Base-by-base conservation (phyloP, 768 basidiomycete species). In the Lactarius trivialis region DNA sequence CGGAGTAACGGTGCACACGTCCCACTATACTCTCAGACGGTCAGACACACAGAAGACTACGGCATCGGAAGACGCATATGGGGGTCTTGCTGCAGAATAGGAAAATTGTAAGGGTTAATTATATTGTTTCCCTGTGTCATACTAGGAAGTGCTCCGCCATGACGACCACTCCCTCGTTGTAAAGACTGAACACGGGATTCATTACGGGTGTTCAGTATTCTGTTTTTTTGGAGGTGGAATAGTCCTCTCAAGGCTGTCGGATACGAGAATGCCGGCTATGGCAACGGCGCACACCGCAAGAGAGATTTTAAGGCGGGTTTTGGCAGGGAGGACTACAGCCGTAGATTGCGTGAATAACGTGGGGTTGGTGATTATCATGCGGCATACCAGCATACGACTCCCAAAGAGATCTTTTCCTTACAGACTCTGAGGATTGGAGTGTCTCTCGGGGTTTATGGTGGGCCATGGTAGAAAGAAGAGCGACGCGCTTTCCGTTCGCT, bases 301-400 rank as follows among this genome's bases (percentile, higher is more conserved):
- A 26, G 74, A 75, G 5, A 75, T 55, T 9, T 56, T 67, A 1
- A 74, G 70, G 8, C 74, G 73, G 9, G 73, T 72, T 52, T 70
- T 69, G 11, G 74, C 70, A 19, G 74, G 72, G 12, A 75, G 67
- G 8, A 69, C 74, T 75, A 36, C n/a, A n/a, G 9, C 14, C 11
- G 9, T 14, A 60, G 2, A 51, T 61, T 36, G 69, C 53, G 68
- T 61, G 28, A 61, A 61, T 61, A 12, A 39, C 45, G 55, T 30
- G 55, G 60, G 59, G 19, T n/a, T 19, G 21, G 52, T 26, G 48
- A 45, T 15, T 28, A 60, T 60, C 56, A 59, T 30, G 41, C 28
- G 60, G 19, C 58, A 62, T 64, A 74, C 79, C 78, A 69, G 74
- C 75, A 70, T 79, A 80, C 51, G 79, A 80, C 60, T 75, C 75